Evolutionary conservation across 2,329 filamentous ascomycete species (phyloP).

Genomic region (Aureobasidium sp.): DNA sequence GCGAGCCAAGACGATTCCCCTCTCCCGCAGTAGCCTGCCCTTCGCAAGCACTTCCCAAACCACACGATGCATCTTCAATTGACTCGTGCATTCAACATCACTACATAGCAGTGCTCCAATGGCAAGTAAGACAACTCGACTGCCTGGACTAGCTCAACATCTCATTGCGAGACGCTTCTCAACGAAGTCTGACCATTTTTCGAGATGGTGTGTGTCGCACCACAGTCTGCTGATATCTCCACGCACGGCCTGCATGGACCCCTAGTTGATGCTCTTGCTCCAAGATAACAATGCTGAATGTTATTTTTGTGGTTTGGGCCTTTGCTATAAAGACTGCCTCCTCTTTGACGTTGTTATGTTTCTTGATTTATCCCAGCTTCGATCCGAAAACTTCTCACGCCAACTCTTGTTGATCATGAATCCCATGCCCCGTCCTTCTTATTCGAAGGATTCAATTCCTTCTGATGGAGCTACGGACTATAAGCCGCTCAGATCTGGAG

Average conservation of each 20-base stretch:
- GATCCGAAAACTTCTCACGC: background rate
- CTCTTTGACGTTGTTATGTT: background rate
- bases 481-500: constrained; percentile 1
- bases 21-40: background rate
- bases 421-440: background rate
- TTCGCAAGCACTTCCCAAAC: constrained; percentile 17
- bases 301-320: too few species aligned
- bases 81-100: background rate
- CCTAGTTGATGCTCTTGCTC: background rate
- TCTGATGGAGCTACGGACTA: constrained; percentile 9
- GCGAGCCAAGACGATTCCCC: background rate
- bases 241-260: constrained; percentile 7
- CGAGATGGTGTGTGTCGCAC: constrained; percentile 6
- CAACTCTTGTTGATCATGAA: background rate
- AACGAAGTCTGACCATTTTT: background rate
- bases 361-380: background rate
- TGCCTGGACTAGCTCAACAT: background rate
- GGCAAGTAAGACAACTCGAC: background rate
- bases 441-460: too few species aligned
- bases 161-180: background rate
- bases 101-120: background rate
- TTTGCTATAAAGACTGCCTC: background rate
- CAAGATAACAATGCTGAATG: too few species aligned
- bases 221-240: constrained; percentile 18
- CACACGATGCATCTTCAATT: background rate